These are phyloP conservation scores for Emmonsiellopsis sp. DNA, from an alignment of 2,329 filamentous ascomycete species.

Conservation along the genomic window DNA sequence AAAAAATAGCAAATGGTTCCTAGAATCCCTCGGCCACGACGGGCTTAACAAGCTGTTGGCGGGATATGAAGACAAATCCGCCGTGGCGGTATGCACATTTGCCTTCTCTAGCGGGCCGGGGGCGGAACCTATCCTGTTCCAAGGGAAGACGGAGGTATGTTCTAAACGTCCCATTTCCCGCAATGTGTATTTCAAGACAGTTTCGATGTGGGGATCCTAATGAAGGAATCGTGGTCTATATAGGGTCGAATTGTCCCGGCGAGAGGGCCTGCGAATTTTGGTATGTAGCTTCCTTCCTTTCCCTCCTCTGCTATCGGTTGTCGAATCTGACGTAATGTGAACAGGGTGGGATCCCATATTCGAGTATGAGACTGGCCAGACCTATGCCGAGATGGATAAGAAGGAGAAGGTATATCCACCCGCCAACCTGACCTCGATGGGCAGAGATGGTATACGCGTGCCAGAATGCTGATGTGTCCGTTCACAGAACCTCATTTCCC, in stretches of 20 bases:
- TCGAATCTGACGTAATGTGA: constrained; percentile 6
- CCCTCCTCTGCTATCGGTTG: constrained; percentile 7
- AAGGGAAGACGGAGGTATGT: constrained; percentile 72
- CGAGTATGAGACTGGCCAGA: constrained; percentile 74
- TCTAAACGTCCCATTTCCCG: background rate
- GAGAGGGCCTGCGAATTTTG: constrained; percentile 72
- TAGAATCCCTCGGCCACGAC: constrained; percentile 69
- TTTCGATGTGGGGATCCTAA: background rate
- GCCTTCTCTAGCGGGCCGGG: constrained; percentile 82
- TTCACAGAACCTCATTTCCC: constrained; percentile 71
- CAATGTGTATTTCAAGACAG: too few relatives aligned
- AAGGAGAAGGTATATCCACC: constrained; percentile 64
- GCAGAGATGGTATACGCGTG: too few relatives aligned
- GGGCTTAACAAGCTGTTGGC: constrained; percentile 85
- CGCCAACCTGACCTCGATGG: constrained; percentile 1
- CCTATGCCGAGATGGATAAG: constrained; percentile 93
- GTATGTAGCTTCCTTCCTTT: constrained; percentile 46
- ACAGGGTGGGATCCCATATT: constrained; percentile 97
- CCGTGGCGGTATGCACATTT: constrained; percentile 92
- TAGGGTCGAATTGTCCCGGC: constrained; percentile 75
- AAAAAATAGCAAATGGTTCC: constrained; percentile 75
- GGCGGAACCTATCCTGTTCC: constrained; percentile 76
- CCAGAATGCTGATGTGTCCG: background rate
- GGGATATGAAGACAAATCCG: constrained; percentile 82
- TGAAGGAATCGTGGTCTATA: background rate